A percentile compares a stretch with the other conserved stretches of the same genome.
Conservation (phyloP, 2,329 filamentous ascomycete species). For the Ascochyta lentis region DNA sequence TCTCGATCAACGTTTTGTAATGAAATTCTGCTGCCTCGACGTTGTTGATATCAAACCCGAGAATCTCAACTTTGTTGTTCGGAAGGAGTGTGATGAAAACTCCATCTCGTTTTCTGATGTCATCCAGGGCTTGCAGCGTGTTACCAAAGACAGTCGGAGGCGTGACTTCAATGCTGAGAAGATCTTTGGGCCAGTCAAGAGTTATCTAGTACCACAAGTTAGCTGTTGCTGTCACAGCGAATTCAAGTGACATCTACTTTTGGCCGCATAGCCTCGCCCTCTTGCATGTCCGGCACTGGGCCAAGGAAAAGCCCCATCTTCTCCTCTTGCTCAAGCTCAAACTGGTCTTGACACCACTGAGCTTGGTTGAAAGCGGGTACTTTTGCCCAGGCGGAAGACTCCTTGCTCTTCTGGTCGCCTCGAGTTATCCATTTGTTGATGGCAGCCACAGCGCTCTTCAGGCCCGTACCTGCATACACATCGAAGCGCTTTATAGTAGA, state of each 20-base stretch:
- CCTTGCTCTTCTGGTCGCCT: constrained; percentile 25
- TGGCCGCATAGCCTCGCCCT: constrained; percentile 10
- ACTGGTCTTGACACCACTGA: constrained; percentile 32
- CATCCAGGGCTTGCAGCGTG: constrained; percentile 37
- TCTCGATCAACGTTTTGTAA: constrained; percentile 30
- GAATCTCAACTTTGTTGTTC: constrained; percentile 28
- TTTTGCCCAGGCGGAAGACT: constrained; percentile 39
- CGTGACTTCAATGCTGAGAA: constrained; percentile 19
- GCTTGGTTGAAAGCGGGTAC: constrained; percentile 28
- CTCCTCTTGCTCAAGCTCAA: constrained; percentile 24
- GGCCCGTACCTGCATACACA: constrained; percentile 26
- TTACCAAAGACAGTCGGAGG: constrained; percentile 38
- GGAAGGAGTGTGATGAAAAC: constrained; percentile 36
- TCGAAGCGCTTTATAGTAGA: constrained; percentile 31
- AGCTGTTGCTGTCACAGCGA: constrained; percentile 19
- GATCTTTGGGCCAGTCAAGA: constrained; percentile 34
- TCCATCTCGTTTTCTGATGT: constrained; percentile 33
- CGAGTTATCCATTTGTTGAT: constrained; percentile 41
- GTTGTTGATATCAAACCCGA: constrained; percentile 17
- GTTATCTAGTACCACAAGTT: constrained; percentile 24
- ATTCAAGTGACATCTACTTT: constrained; percentile 10
- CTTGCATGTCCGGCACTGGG: constrained; percentile 18
- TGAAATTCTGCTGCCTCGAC: constrained; percentile 32
- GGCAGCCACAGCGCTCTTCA: constrained; percentile 26
- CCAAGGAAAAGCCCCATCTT: constrained; percentile 31